Base-by-base conservation (phyloP, 768 basidiomycete species). In the Psilocybe tampanensis region DNA sequence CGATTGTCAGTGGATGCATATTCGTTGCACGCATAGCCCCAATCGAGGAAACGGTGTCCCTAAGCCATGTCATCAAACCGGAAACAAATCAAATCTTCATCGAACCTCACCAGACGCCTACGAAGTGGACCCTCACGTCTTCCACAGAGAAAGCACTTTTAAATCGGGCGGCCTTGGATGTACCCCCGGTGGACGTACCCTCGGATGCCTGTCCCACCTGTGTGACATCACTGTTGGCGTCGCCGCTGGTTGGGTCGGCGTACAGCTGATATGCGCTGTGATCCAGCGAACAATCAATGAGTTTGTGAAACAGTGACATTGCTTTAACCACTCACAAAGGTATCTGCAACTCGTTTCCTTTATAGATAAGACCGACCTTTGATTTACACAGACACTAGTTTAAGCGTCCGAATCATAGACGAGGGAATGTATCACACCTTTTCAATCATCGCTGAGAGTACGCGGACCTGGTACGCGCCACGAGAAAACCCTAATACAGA, bases 331-430 rank as follows among this genome's bases (percentile, higher is more conserved):
- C n/a, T n/a, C 34, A 60, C 62, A 63, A 63, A 26, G 62, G 59
- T 5, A 63, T 60, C 47, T 77, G 77, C 29, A 73, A 70, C 15
- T 74, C 60, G 51, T 79, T 79, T 44, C 77, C 76, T 18, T 69
- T 69, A 18, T 68, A 61, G 39, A 80, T 66, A 9, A 80, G 57
- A 9, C 79, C 79, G 3, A 80, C 76, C 78, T 79, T 7, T 8
- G 15, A 22, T 24, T 13, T 39, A 18, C 11, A 15, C 2, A 6
- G 36, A 9, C 9, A 29, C 15, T 13, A 39, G 4, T 39, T 39
- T n/a, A 39, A 3, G 11, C n/a, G 8, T 13, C 15, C 8, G 5
- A 3, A 34, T 56, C 15, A 32, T 11, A 15, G 13, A 44, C 3
- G 15, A 3, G 11, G 2, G 19, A 22, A 36, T 8, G n/a, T 8